Percentiles rank a stretch among this genome's conserved stretches.
Conservation (phyloP, 257 asterid species). For the Anisodus acutangulus region DNA sequence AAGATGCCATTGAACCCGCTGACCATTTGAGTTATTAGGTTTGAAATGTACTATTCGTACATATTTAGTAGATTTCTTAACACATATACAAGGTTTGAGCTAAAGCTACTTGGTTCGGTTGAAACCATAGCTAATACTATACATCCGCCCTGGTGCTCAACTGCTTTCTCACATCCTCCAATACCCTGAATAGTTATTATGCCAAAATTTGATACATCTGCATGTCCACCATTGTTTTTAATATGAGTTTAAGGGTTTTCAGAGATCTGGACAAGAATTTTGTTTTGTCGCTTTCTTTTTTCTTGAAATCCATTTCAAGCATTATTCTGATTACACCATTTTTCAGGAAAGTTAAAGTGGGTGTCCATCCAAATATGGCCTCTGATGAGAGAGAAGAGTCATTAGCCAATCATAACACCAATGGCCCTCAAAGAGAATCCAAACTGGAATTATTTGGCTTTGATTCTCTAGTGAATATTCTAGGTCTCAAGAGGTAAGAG, state of each 20-base stretch:
- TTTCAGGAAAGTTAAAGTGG: slow-evolving; percentile 64
- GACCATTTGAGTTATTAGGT: neutral
- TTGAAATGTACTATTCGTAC: neutral
- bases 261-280: neutral
- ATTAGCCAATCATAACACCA: slow-evolving; percentile 54
- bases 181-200: slow-evolving; percentile 12
- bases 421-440: slow-evolving; percentile 72
- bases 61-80: neutral
- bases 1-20: neutral
- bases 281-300: slow-evolving; percentile 16
- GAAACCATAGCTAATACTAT: neutral
- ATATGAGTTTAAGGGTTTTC: neutral
- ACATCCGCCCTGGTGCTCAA: neutral
- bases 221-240: slow-evolving; percentile 5
- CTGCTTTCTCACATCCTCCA: slow-evolving; percentile 8
- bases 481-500: slow-evolving; percentile 93
- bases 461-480: slow-evolving; percentile 92
- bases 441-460: slow-evolving; percentile 96
- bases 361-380: slow-evolving; percentile 40
- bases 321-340: slow-evolving; percentile 20
- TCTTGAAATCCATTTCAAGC: slow-evolving; percentile 4
- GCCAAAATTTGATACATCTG: neutral
- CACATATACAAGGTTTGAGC: neutral
- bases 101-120: neutral
- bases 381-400: slow-evolving; percentile 64